Conservation (phyloP, 2,329 filamentous ascomycete genomes). For the Penicillium sp. region DNA sequence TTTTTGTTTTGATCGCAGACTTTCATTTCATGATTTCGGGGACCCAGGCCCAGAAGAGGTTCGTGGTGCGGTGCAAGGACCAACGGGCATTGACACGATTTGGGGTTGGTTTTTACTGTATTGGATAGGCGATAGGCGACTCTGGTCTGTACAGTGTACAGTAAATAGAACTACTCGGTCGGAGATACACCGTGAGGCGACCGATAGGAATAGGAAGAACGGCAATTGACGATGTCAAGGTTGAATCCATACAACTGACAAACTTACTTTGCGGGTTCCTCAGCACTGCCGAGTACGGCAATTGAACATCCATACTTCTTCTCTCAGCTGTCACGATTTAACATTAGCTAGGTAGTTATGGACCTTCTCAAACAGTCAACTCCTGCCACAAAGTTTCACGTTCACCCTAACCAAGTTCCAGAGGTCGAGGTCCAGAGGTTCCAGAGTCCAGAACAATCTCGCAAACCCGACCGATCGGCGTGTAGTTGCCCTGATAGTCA, state of each 20-base stretch:
- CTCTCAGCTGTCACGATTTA: neutral
- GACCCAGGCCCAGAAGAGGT: neutral
- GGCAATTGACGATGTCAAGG: neutral
- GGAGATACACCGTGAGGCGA: neutral
- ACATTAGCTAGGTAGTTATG: neutral
- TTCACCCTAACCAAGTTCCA: neutral
- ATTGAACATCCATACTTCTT: neutral
- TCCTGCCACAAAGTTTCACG: neutral
- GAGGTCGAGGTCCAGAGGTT: neutral
- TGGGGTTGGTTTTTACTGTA: neutral
- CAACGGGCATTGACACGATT: neutral
- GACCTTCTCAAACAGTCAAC: conserved; percentile 20
- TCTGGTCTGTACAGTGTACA: neutral
- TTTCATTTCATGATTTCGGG: too few relatives aligned
- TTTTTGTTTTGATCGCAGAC: neutral
- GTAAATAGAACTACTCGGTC: neutral
- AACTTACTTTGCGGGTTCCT: neutral
- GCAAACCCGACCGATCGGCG: conserved; percentile 7
- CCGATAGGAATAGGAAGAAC: neutral
- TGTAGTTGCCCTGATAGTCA: too few relatives aligned
- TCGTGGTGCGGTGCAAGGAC: conserved; percentile 1
- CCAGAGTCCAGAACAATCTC: neutral
- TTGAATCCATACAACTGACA: neutral
- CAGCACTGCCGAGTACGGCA: neutral
- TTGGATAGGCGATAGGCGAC: neutral